phyloP scores from a whole-genome alignment of 2,329 filamentous ascomycete species.

The Aspergillus sp. region DNA sequence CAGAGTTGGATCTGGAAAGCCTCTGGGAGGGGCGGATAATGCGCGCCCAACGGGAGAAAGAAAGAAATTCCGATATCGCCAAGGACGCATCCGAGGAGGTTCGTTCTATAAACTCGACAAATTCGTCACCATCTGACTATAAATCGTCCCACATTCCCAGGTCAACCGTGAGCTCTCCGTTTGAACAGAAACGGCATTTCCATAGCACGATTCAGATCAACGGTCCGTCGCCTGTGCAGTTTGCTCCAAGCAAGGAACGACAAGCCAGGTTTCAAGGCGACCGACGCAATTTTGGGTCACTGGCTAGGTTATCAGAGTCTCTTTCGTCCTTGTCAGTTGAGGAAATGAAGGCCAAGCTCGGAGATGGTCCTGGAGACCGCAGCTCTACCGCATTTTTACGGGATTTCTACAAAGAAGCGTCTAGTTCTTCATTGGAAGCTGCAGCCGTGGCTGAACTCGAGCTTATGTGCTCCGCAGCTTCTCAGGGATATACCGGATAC shows the following conservation, averaged over 20 bases:
- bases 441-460: constrained; percentile 35
- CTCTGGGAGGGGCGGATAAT: constrained; percentile 57
- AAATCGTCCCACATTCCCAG: constrained; percentile 16
- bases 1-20: constrained; percentile 65
- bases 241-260: neutral
- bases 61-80: constrained; percentile 29
- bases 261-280: neutral
- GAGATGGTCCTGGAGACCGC: constrained; percentile 35
- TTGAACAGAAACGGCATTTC: constrained; percentile 29
- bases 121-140: constrained; percentile 24
- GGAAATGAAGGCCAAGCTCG: constrained; percentile 35
- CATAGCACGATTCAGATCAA: constrained; percentile 20
- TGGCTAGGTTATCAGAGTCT: constrained; percentile 23
- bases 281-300: too few species aligned
- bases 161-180: constrained; percentile 17
- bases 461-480: constrained; percentile 39
- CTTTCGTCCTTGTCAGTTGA: constrained; percentile 32
- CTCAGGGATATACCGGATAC: constrained; percentile 41
- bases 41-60: constrained; percentile 38
- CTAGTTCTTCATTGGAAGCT: constrained; percentile 26
- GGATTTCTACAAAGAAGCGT: constrained; percentile 38
- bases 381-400: constrained; percentile 45
- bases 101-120: constrained; percentile 21
- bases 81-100: constrained; percentile 23
- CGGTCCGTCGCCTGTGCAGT: neutral